Conservation (phyloP, 2,329 filamentous ascomycete species). For the Domatiomyces globalis region DNA sequence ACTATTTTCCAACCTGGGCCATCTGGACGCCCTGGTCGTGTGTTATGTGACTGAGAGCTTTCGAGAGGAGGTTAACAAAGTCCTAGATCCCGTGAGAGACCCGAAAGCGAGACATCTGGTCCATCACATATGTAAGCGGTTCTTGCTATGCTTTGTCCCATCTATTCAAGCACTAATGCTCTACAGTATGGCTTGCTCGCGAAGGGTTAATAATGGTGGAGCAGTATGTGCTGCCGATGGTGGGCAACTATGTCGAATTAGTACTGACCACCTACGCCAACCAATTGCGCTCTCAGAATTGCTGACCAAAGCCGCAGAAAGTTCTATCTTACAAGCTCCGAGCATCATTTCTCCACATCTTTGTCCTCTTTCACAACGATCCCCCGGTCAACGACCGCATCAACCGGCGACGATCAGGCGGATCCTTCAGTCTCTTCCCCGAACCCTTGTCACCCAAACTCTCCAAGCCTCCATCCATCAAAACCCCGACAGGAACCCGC, state of each 20-base stretch:
- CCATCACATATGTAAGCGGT: conserved; percentile 49
- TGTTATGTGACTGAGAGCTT: too few relatives aligned
- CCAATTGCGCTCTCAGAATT: neutral
- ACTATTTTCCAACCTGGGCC: neutral
- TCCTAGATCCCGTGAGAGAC: conserved; percentile 59
- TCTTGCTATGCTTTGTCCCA: neutral
- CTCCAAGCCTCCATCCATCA: neutral
- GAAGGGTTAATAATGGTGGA: conserved; percentile 84
- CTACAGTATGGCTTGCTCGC: conserved; percentile 67
- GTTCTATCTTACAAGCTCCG: conserved; percentile 83
- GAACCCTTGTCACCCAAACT: conserved; percentile 15
- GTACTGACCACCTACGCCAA: neutral
- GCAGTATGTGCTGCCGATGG: conserved; percentile 70
- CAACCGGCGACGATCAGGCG: conserved; percentile 12
- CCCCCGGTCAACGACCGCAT: conserved; percentile 52
- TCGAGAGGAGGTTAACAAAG: neutral
- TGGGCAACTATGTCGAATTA: conserved; percentile 51
- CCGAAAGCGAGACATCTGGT: conserved; percentile 64
- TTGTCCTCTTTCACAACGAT: conserved; percentile 88
- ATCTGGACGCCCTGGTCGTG: too few relatives aligned
- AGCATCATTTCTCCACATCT: conserved; percentile 92
- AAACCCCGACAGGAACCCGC: conserved; percentile 21
- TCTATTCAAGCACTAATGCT: neutral
- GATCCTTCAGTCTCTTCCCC: conserved; percentile 12
- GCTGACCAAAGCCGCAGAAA: conserved; percentile 40